Conservation (phyloP, 768 basidiomycete species). For the Amyloporia xantha region DNA sequence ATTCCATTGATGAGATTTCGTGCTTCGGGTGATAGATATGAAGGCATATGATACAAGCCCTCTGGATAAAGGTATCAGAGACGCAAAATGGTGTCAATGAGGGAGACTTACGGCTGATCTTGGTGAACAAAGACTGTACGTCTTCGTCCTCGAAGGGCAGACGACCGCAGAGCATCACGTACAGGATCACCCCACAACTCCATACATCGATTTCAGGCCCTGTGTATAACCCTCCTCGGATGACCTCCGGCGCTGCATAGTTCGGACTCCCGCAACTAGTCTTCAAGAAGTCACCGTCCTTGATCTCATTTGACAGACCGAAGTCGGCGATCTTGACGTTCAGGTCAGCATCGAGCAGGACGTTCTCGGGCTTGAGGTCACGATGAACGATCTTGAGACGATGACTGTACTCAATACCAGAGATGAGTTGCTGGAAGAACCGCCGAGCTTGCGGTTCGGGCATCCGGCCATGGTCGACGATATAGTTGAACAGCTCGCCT, state of each 20-base stretch:
- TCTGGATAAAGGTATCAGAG: slow-evolving; percentile 38
- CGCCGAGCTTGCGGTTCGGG: slow-evolving; percentile 78
- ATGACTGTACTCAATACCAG: slow-evolving; percentile 96
- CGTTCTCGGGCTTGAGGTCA: slow-evolving; percentile 96
- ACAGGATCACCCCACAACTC: slow-evolving; percentile 98
- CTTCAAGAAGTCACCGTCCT: slow-evolving; percentile 93
- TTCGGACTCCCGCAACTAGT: slow-evolving; percentile 98
- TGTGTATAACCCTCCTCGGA: slow-evolving; percentile 89
- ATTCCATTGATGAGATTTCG: slow-evolving; percentile 76
- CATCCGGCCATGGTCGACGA: slow-evolving; percentile 91
- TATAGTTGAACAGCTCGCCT: slow-evolving; percentile 97
- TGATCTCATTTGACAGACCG: slow-evolving; percentile 92
- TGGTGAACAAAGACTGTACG: slow-evolving; percentile 86
- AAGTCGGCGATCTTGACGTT: slow-evolving; percentile 99
- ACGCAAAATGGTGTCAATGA: background rate
- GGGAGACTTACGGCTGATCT: slow-evolving; percentile 71
- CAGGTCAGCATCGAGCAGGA: slow-evolving; percentile 75
- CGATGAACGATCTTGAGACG: slow-evolving; percentile 95
- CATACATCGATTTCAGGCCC: slow-evolving; percentile 99
- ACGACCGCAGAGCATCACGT: slow-evolving; percentile 93
- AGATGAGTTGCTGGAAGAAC: slow-evolving; percentile 98
- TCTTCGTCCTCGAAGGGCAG: slow-evolving; percentile 98
- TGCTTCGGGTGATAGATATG: slow-evolving; percentile 74
- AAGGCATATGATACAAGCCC: slow-evolving; percentile 81
- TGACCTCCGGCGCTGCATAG: slow-evolving; percentile 98